A percentile compares a stretch with the other conserved stretches of the same genome.
These are phyloP conservation scores for Atkinsonella texensis DNA, from an alignment of 2,329 filamentous ascomycete species.

Conservation along the genomic window DNA sequence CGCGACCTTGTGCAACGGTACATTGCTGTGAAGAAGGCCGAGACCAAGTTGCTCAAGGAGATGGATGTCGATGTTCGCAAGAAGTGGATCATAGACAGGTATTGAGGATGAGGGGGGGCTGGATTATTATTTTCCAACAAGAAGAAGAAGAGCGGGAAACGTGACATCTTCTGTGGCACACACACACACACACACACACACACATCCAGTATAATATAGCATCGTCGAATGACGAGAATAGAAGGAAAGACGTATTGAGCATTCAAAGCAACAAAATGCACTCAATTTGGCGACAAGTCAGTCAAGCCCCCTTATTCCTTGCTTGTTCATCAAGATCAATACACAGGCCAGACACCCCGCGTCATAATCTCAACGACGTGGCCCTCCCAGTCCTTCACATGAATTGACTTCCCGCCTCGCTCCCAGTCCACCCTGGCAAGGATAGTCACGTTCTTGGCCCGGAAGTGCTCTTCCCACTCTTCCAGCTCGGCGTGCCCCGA, in stretches of 20 bases:
- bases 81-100: conserved; percentile 54
- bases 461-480: conserved; percentile 3
- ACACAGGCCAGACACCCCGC: conserved; percentile 2
- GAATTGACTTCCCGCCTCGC: conserved; percentile 1
- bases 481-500: background rate
- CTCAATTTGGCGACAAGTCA: no score
- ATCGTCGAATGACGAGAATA: no score
- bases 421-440: conserved; percentile 1
- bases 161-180: no score
- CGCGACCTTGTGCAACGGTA: conserved; percentile 43
- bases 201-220: no score
- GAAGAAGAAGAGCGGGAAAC: no score
- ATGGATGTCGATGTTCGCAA: conserved; percentile 37
- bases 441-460: background rate
- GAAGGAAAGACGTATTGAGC: no score
- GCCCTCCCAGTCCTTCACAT: conserved; percentile 5
- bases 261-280: no score
- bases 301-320: no score
- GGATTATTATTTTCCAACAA: background rate
- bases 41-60: conserved; percentile 28
- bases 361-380: conserved; percentile 4
- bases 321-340: no score
- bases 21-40: conserved; percentile 43
- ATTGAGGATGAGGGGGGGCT: conserved; percentile 19
- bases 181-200: no score